Conservation (phyloP, 345 rosid genomes). For the Eutrema heterophyllum region DNA sequence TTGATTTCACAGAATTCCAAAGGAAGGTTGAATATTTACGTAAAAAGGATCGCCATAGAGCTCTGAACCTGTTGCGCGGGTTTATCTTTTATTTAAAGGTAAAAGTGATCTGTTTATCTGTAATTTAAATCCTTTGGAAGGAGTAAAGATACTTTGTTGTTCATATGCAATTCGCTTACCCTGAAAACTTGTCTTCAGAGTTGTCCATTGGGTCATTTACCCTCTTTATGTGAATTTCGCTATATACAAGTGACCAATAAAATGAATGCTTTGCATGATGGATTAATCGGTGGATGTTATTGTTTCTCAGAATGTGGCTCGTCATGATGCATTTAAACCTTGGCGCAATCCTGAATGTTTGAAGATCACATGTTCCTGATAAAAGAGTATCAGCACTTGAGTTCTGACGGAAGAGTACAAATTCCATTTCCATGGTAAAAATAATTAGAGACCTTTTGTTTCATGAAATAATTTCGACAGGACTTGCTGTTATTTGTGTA, state of each 20-base stretch:
- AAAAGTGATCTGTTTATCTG: conserved; percentile 9
- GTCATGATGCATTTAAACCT: conserved; percentile 48
- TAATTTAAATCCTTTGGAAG: neutral
- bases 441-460: neutral
- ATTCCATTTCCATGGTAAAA: neutral
- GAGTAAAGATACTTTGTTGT: neutral
- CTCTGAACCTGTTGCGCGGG: conserved; percentile 63
- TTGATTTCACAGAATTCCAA: conserved; percentile 19
- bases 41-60: conserved; percentile 21
- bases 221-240: neutral
- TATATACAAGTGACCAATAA: neutral
- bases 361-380: conserved; percentile 14
- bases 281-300: neutral
- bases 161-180: neutral
- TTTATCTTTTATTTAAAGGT: conserved; percentile 70
- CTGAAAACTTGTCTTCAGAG: neutral
- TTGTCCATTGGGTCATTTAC: neutral
- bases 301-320: conserved; percentile 39
- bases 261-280: neutral
- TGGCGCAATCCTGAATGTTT: conserved; percentile 49
- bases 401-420: neutral
- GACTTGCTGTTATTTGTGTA: neutral
- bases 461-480: neutral
- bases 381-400: neutral
- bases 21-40: neutral